Conservation (phyloP, 352 stramenopile genomes). For the Phytophthora citrophthora region DNA sequence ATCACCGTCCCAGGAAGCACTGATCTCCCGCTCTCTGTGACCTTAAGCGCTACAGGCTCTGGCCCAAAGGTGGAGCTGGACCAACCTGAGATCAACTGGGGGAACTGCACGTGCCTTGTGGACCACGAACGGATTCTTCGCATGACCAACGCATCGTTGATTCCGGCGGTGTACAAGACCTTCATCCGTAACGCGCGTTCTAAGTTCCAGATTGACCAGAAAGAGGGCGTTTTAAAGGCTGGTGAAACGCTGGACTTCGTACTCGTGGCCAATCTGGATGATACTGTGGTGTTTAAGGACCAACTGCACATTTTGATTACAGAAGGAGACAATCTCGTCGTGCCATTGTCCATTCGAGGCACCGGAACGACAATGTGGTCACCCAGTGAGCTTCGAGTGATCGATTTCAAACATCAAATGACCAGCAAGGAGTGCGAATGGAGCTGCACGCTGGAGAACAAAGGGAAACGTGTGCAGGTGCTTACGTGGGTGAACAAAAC, state of each 20-base stretch:
- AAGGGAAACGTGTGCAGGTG: constrained; percentile 91
- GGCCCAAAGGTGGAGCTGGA: constrained; percentile 90
- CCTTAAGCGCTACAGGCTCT: constrained; percentile 80
- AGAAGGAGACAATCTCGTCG: constrained; percentile 90
- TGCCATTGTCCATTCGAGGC: constrained; percentile 92
- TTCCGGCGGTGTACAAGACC: constrained; percentile 91
- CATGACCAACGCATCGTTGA: constrained; percentile 91
- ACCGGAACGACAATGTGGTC: constrained; percentile 95
- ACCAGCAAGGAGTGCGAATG: constrained; percentile 90
- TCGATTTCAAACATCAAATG: constrained; percentile 94
- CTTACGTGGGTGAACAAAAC: constrained; percentile 93
- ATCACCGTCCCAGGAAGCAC: constrained; percentile 87
- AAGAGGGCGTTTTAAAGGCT: constrained; percentile 88
- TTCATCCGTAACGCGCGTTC: constrained; percentile 93
- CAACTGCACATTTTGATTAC: constrained; percentile 93
- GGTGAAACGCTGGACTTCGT: constrained; percentile 74
- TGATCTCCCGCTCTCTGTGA: constrained; percentile 90
- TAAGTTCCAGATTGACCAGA: constrained; percentile 92
- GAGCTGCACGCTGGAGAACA: constrained; percentile 96
- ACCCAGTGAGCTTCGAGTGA: constrained; percentile 81
- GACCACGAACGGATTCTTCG: constrained; percentile 74
- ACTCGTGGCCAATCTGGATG: constrained; percentile 93
- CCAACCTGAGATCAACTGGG: constrained; percentile 88
- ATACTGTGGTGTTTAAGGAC: constrained; percentile 92
- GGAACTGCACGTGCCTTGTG: constrained; percentile 90